These are phyloP conservation scores for Lepiota venenata DNA, from an alignment of 768 basidiomycete species.

Conservation along the genomic window DNA sequence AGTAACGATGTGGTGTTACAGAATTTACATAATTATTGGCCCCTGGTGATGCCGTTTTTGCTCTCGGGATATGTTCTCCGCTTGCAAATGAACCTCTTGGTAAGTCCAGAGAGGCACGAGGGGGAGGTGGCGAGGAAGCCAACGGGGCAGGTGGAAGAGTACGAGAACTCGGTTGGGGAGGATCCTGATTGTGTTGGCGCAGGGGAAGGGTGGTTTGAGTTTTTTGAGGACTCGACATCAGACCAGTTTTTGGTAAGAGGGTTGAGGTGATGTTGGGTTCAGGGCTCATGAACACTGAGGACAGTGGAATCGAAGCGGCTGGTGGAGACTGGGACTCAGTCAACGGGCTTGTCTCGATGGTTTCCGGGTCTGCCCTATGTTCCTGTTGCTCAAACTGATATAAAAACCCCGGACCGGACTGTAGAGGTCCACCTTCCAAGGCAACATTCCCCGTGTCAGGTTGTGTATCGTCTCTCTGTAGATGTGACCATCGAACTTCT, in stretches of 20 bases:
- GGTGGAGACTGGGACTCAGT: not conserved
- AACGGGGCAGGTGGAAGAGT: not conserved
- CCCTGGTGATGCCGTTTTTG: constrained; percentile 3
- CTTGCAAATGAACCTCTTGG: not conserved
- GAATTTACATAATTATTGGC: not conserved
- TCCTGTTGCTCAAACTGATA: not conserved
- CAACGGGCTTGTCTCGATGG: not conserved
- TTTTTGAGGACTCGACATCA: not conserved
- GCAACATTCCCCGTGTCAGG: not conserved
- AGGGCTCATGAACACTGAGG: not conserved
- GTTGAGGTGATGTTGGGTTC: not conserved
- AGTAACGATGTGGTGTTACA: constrained; percentile 1
- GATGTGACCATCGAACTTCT: not conserved
- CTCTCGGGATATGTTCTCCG: constrained; percentile 1
- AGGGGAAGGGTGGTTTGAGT: not conserved
- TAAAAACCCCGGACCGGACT: not conserved
- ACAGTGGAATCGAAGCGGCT: not conserved
- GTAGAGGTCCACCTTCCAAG: not conserved
- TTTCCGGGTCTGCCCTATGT: not conserved
- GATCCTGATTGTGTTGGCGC: not conserved
- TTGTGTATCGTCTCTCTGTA: not conserved
- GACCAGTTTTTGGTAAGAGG: not conserved
- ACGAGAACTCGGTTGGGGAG: not conserved
- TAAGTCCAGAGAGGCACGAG: constrained; percentile 2
- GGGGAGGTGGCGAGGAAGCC: not conserved